phyloP scores from a whole-genome alignment of 805 yeast species.

The Sugiyamaella marilandica region DNA sequence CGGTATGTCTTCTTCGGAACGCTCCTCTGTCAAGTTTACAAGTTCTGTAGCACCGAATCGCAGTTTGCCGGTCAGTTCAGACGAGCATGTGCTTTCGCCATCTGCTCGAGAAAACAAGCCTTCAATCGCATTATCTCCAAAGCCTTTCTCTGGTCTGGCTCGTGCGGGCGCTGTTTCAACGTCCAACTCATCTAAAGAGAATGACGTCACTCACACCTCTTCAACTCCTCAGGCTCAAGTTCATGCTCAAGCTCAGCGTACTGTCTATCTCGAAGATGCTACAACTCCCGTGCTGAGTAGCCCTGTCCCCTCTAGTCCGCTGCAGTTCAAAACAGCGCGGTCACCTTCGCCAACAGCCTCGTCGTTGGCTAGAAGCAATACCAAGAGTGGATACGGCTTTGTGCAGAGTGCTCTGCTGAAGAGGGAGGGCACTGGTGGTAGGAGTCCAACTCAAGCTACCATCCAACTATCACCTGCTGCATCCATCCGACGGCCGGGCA shows the following conservation, averaged over 20 bases:
- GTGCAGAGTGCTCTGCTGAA: conserved; percentile 28
- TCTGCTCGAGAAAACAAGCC: neutral
- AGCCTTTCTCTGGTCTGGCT: too few relatives aligned
- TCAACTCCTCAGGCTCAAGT: neutral
- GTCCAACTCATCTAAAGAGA: neutral
- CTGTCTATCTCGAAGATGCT: conserved; percentile 1
- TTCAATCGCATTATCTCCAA: too few relatives aligned
- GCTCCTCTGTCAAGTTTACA: too few relatives aligned
- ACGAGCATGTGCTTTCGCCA: neutral
- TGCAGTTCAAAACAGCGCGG: neutral
- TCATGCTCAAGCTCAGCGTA: conserved; percentile 1
- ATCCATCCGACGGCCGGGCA: neutral
- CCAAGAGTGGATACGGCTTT: conserved; percentile 23
- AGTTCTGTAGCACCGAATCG: too few relatives aligned
- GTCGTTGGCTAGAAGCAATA: conserved; percentile 19
- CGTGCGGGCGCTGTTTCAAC: too few relatives aligned
- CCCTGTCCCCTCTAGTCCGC: neutral
- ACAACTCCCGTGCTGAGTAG: conserved; percentile 3
- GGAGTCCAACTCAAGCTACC: neutral
- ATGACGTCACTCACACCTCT: neutral
- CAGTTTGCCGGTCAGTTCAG: too few relatives aligned
- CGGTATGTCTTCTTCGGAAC: too few relatives aligned
- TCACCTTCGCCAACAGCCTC: conserved; percentile 5
- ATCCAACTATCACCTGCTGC: conserved; percentile 2
- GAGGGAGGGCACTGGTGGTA: conserved; percentile 20